Evolutionary conservation across 2,329 filamentous ascomycete genomes (phyloP), one percentile per base, ranked within the genome.

Genomic region (Endocalyx cinctus): DNA sequence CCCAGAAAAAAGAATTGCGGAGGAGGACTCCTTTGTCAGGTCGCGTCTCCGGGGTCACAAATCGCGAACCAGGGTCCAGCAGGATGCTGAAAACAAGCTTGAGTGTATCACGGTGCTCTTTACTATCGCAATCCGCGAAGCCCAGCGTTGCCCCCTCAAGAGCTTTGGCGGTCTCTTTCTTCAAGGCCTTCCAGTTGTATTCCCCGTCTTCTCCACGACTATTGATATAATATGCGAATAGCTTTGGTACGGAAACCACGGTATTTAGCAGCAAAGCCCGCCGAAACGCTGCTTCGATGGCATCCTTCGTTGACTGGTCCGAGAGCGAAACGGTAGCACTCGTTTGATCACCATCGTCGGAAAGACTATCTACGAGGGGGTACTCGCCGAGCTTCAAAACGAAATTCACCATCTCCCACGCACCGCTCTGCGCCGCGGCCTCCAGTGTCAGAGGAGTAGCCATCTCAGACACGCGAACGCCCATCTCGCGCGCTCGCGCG

Each of bases 1-100:
- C 27, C 25, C 25, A 26, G 27, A 29, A 29, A 16, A 29, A 29
- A 13, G 27, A 13, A 11, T 29, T 17, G 27, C 16, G n/a, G 27
- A 29, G 27, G 27, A 16, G 6, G 17, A 17, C 10, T n/a, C n/a
- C n/a, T n/a, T n/a, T n/a, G n/a, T n/a, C n/a, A 11, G 6, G 8
- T 23, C 20, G 8, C 20, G 8, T n/a, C 20, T 23, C 20, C 20
- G 20, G 20, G 8, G 20, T 23, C 20, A n/a, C n/a, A n/a, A 23
- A 23, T n/a, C 20, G 8, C 8, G 20, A 23, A 23, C n/a, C 20
- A n/a, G 27, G 10, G n/a, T 17, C 15, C 12, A 29, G 27, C 4
- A 14, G 11, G 14, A 29, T 4, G n/a, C 17, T 16, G 27, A 14
- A 17, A 17, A 17, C 27, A 16, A 17, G 11, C n/a, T 16, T 16